Conservation (phyloP, 1,139 yeast species). For the Pichia sp. region DNA sequence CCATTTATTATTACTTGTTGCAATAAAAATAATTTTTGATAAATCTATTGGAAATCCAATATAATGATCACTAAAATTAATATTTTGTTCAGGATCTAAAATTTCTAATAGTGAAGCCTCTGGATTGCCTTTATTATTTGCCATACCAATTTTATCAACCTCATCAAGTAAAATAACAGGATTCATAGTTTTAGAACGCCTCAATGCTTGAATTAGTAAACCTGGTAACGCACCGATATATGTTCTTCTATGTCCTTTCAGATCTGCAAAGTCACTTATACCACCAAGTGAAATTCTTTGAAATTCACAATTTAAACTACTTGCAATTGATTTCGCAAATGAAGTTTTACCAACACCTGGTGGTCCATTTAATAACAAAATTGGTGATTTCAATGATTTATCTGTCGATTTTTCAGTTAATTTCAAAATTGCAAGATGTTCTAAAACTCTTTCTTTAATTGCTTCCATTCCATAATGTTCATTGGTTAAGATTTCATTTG, state of each 20-base stretch:
- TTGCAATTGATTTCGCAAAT: slow-evolving; percentile 78
- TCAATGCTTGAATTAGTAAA: slow-evolving; percentile 66
- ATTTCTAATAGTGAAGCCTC: slow-evolving; percentile 87
- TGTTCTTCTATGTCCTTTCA: slow-evolving; percentile 88
- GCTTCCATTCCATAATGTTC: slow-evolving; percentile 83
- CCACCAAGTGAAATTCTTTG: slow-evolving; percentile 88
- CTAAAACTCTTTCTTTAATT: slow-evolving; percentile 75
- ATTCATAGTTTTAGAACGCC: slow-evolving; percentile 75
- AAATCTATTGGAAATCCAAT: slow-evolving; percentile 83
- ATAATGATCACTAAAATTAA: slow-evolving; percentile 74
- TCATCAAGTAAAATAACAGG: slow-evolving; percentile 89
- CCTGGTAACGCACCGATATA: slow-evolving; percentile 96
- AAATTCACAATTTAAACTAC: slow-evolving; percentile 70
- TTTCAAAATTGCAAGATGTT: slow-evolving; percentile 73
- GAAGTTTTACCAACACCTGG: slow-evolving; percentile 97
- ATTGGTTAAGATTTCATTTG: slow-evolving; percentile 56
- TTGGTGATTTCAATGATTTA: slow-evolving; percentile 44
- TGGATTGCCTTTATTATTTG: slow-evolving; percentile 73
- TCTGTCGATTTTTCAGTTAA: slow-evolving; percentile 26
- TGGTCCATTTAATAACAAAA: slow-evolving; percentile 81
- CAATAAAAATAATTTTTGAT: slow-evolving; percentile 76
- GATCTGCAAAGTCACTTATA: slow-evolving; percentile 81
- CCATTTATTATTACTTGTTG: slow-evolving; percentile 83
- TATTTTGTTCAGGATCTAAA: slow-evolving; percentile 86
- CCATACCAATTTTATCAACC: slow-evolving; percentile 72